A percentile compares a stretch with the other conserved stretches of the same genome.
Conservation (phyloP, 2,329 filamentous ascomycete genomes). For the Purpureocillium lavendulum region DNA sequence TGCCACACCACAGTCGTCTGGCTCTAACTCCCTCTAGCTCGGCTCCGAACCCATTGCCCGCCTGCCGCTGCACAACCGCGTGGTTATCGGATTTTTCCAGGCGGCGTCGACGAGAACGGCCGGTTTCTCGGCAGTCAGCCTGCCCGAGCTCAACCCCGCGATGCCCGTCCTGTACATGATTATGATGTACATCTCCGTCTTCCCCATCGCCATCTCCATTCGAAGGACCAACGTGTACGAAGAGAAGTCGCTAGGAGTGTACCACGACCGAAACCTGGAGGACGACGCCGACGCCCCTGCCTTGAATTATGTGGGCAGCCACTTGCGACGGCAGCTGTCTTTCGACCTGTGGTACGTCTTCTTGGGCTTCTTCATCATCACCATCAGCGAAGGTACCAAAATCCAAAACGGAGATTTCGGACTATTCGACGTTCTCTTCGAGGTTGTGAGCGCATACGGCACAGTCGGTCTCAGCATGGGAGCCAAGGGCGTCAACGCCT, state of each 20-base stretch:
- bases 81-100: conserved; percentile 85
- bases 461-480: conserved; percentile 89
- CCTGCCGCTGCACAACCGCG: conserved; percentile 63
- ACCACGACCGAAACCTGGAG: conserved; percentile 40
- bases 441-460: conserved; percentile 84
- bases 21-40: conserved; percentile 40
- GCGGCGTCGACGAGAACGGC: conserved; percentile 84
- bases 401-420: conserved; percentile 57
- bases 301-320: conserved; percentile 79
- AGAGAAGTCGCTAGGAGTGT: conserved; percentile 76
- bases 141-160: conserved; percentile 73
- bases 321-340: conserved; percentile 86
- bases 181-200: conserved; percentile 99
- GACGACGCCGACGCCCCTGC: conserved; percentile 45
- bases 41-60: conserved; percentile 60
- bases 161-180: conserved; percentile 91
- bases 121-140: conserved; percentile 75
- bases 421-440: conserved; percentile 67
- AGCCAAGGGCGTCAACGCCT: conserved; percentile 66
- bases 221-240: conserved; percentile 95
- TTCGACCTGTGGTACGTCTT: conserved; percentile 99
- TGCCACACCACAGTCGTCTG: not conserved
- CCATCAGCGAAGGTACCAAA: conserved; percentile 73
- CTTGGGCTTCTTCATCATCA: conserved; percentile 83
- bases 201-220: conserved; percentile 92